Conservation (phyloP, 176 grass and related monocot genomes). For the Aechmea fasciata region DNA sequence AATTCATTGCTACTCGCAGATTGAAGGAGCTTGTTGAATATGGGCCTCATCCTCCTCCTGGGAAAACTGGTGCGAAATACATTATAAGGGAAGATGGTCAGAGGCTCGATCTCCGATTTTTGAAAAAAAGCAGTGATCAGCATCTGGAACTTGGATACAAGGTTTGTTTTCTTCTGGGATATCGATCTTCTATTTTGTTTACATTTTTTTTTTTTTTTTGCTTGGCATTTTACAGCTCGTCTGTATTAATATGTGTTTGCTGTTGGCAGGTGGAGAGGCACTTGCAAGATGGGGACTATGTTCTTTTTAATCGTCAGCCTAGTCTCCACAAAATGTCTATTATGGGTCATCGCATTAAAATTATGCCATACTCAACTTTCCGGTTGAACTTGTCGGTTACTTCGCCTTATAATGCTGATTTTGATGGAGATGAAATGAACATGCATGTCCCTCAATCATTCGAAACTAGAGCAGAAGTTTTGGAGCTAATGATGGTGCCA, state of each 20-base stretch:
- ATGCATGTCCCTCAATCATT: slow-evolving; percentile 99
- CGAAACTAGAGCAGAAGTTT: slow-evolving; percentile 93
- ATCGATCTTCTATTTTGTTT: background rate
- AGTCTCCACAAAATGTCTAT: slow-evolving; percentile 99
- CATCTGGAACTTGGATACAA: slow-evolving; percentile 97
- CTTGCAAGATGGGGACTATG: slow-evolving; percentile 89
- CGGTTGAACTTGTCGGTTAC: slow-evolving; percentile 88
- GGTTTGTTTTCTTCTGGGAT: slow-evolving; percentile 20
- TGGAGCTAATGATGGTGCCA: slow-evolving; percentile 99
- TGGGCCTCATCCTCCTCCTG: slow-evolving; percentile 81
- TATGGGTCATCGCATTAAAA: slow-evolving; percentile 97
- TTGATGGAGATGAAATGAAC: slow-evolving; percentile 99
- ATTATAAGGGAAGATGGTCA: slow-evolving; percentile 96
- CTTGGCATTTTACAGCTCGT: background rate
- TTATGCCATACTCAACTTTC: slow-evolving; percentile 98
- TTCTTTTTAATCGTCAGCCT: slow-evolving; percentile 92
- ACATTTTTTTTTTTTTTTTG: slow-evolving; percentile 18
- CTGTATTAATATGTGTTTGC: slow-evolving; percentile 1
- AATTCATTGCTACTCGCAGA: slow-evolving; percentile 22
- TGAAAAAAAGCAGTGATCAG: slow-evolving; percentile 97
- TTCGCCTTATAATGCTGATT: slow-evolving; percentile 99
- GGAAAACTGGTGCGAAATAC: slow-evolving; percentile 91
- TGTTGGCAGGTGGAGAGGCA: slow-evolving; percentile 72
- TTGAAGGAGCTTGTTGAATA: slow-evolving; percentile 96
- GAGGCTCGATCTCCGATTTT: slow-evolving; percentile 84